phyloP scores from a whole-genome alignment of 495 filamentous ascomycete genomes.

The Penicillium paxilli region DNA sequence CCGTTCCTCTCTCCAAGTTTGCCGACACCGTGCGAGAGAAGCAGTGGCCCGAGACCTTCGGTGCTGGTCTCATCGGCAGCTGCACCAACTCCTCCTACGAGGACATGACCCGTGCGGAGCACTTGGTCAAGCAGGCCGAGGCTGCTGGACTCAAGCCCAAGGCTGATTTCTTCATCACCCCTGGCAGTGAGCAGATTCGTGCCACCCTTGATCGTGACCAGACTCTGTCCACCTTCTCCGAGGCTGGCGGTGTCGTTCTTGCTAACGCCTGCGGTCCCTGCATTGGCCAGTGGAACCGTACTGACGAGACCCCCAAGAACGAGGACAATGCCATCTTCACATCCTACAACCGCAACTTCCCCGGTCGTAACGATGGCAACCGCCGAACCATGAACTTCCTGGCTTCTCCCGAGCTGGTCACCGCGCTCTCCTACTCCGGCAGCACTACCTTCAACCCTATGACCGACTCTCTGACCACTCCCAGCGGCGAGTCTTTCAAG shows the following conservation, averaged over 20 bases:
- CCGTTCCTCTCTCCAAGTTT: constrained; percentile 87
- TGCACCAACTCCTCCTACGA: constrained; percentile 99
- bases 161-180: constrained; percentile 91
- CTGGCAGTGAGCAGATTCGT: constrained; percentile 94
- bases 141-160: constrained; percentile 86
- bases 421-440: constrained; percentile 90
- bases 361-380: constrained; percentile 95
- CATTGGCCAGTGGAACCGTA: constrained; percentile 95
- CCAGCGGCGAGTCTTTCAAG: constrained; percentile 79
- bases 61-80: constrained; percentile 91
- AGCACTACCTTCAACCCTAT: constrained; percentile 95
- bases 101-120: constrained; percentile 94
- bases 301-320: constrained; percentile 77
- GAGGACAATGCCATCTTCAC: constrained; percentile 93
- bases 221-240: constrained; percentile 81
- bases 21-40: constrained; percentile 78
- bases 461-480: constrained; percentile 79
- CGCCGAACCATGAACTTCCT: constrained; percentile 97
- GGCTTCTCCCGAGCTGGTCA: constrained; percentile 93
- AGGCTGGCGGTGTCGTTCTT: constrained; percentile 84
- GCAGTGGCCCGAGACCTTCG: constrained; percentile 86
- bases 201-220: constrained; percentile 86
- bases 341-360: constrained; percentile 98
- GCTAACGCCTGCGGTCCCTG: constrained; percentile 96
- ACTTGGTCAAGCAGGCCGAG: constrained; percentile 85